These are phyloP conservation scores for Hypholoma fasciculare DNA, from an alignment of 768 basidiomycete species.

Conservation along the genomic window DNA sequence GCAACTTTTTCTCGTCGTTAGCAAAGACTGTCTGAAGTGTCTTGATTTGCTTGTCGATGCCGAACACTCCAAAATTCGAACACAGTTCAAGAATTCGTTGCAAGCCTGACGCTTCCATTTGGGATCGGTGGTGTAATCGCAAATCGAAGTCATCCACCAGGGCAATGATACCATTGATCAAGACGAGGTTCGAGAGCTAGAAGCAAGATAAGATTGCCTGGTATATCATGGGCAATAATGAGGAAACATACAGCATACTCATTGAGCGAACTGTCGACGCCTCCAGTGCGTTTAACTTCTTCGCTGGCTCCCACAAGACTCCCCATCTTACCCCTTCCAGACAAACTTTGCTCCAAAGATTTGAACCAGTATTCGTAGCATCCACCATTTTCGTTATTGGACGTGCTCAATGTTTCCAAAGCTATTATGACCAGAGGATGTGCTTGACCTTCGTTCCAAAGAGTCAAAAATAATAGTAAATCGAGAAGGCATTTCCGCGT, in stretches of 20 bases:
- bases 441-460: constrained; percentile 60
- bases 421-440: constrained; percentile 72
- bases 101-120: constrained; percentile 89
- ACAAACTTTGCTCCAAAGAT: constrained; percentile 70
- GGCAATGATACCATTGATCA: constrained; percentile 69
- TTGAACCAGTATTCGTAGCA: constrained; percentile 91
- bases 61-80: constrained; percentile 59
- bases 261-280: constrained; percentile 66
- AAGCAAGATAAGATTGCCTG: constrained; percentile 7
- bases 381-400: constrained; percentile 60
- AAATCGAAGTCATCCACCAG: constrained; percentile 77
- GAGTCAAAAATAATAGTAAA: constrained; percentile 71
- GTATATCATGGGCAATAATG: neutral
- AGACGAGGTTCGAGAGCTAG: constrained; percentile 71
- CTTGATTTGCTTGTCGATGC: constrained; percentile 67
- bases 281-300: constrained; percentile 71
- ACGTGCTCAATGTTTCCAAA: constrained; percentile 69
- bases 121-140: constrained; percentile 81
- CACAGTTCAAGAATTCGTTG: constrained; percentile 71
- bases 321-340: constrained; percentile 92
- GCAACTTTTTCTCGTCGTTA: constrained; percentile 72
- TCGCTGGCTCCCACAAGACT: constrained; percentile 94
- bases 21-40: constrained; percentile 61
- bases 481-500: constrained; percentile 82
- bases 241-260: constrained; percentile 77